Base-by-base conservation (phyloP, 225 moss, liverwort and hornwort genomes). In the Bryum argenteum region DNA sequence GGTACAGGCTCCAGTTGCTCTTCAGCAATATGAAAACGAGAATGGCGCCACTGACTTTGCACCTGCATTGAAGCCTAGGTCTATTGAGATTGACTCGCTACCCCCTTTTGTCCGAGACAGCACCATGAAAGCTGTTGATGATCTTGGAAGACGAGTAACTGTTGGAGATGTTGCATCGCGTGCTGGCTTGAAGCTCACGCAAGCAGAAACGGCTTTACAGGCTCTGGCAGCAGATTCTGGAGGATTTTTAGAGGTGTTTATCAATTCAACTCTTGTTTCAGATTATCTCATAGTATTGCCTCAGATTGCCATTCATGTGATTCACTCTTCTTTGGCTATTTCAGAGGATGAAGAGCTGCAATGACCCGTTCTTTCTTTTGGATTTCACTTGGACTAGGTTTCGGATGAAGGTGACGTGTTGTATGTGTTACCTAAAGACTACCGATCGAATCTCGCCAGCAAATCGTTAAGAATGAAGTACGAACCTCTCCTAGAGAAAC, bases 371-470 rank as follows among this genome's bases (percentile, higher is more conserved):
- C 39, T 59, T 72, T 51, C 4, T 22, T 52, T 28, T 68, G 65
- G 55, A 48, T 41, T 67, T 75, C 9, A 44, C 50, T 68, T 64
- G 64, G 55, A 60, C 52, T 86, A 98, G 98, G 98, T 98, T 61
- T 98, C 98, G 50, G 94, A 98, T 78, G 98, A 98, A 78, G 98
- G 98, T n/a, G 98, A 98, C 73, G 98, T 98, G 43, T 81, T 98
- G 54, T 98, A 98, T 78, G 88, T 87, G 53, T 84, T 98, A 67
- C 98, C 98, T 28, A 90, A 90, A 77, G 87, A 98, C 60, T 98
- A 91, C 70, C 92, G 98, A 68, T 58, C 89, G 24, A 94, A 92
- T 74, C 83, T 98, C 51, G 62, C 83, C 44, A 62, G 80, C 13
- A 98, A 94, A 78, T 98, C 98, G n/a, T 71, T 98, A 64, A 85